Base-by-base conservation (phyloP, 2,329 filamentous ascomycete species). In the Paracorniculantispora psalliotae region DNA sequence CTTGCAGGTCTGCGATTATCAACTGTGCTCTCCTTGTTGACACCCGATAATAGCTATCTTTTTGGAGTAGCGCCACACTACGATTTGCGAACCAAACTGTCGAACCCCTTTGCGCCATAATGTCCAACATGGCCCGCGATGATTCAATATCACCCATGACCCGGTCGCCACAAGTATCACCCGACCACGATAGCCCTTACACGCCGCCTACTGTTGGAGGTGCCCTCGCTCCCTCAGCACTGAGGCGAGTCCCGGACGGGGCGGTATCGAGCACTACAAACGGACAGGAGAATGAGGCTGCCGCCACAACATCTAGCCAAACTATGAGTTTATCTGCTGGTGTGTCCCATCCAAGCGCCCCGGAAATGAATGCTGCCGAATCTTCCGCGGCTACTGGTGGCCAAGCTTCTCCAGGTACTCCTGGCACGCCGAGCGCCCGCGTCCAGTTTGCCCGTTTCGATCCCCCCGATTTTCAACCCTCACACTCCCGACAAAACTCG, bases 371-470 rank as follows among this genome's bases (percentile, higher is more conserved):
- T n/a, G 33, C 35, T 51, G 35, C 37, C 78, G 85, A 53, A 12
- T 12, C 15, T 26, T 26, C 25, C 19, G 41, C 17, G 8, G 17
- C 17, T 15, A 12, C 33, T 28, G 28, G 30, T 37, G 41, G 26
- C 23, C n/a, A 25, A 23, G 19, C 30, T 25, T 44, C 50, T 33
- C 44, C 39, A 26, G 43, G 19, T 6, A 43, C 82, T 83, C 59
- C 93, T 25, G 26, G 35, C 21, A 57, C 46, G 10, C 46, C 55
- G 6, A 23, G 26, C 28, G 28, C 56, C 12, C 56, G 88, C 68
- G 90, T 96, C 3, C 90, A 94, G 65, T 94, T 96, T 69, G 84
- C 82, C 2, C 80, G 84, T 30, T 75, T 81, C 15, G 79, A 84
- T 52, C 72, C 74, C 63, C 68, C 72, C 63, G 84, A 82, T 35